Base-by-base conservation (phyloP, 805 yeast genomes). In the Candida sithepensis region DNA sequence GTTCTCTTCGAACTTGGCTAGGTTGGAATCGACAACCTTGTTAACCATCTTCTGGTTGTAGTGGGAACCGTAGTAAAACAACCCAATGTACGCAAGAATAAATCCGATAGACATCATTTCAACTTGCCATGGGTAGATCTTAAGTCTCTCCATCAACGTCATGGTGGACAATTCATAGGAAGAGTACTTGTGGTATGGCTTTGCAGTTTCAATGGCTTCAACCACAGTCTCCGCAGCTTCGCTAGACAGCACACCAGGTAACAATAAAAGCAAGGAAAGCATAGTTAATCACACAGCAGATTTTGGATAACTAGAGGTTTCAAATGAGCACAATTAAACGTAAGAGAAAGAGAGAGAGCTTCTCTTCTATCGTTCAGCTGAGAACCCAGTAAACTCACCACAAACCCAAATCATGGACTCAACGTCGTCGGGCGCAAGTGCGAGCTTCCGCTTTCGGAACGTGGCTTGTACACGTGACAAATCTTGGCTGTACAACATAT, bases 71-170 rank as follows among this genome's bases (percentile, higher is more conserved):
- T 73, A 44, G 52, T 68, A 69, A 72, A 76, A 87, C 33, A 79
- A 61, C 1, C 70, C 48, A 19, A 78, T 68, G 56, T 85, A 81
- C 2, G 66, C 65, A 0, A 69, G 54, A 42, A 86, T 74, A 49
- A 84, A 64, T 12, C 69, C 73, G 14, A 84, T 20, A 21, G 88
- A 79, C 50, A 76, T 57, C 24, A 72, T 34, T 71, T 92, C 99
- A 60, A 85, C 74, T 39, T 72, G 72, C 97, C 97, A 94, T 66
- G 87, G 82, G 65, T 85, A 83, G 24, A 69, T 55, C 49, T 58
- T 55, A 37, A 87, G 46, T 59, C 97, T 81, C 56, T 84, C 75
- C 42, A 69, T 39, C 43, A 89, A 21, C 2, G 85, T 68, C 80
- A 88, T 69, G 5, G 68, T 71, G 33, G 73, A 72, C 24, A 42